Percentiles rank a stretch among this genome's conserved stretches.
Evolutionary conservation across 164 flowering plant genomes (phyloP).

Genomic region (Houttuynia cordata): DNA sequence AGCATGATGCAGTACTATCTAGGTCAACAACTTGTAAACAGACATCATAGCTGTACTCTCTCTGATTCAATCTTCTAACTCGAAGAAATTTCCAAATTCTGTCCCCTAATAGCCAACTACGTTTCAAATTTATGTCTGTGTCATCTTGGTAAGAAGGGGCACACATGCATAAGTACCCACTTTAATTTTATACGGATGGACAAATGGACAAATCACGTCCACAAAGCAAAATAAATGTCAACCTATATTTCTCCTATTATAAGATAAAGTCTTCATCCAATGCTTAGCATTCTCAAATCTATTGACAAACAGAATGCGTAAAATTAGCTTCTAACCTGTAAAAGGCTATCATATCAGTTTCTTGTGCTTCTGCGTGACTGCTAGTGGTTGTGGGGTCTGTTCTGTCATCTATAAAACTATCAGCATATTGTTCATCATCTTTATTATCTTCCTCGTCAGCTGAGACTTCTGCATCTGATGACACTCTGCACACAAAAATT

Average conservation of each 20-base stretch:
- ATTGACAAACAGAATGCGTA: neutral
- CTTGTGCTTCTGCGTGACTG: conserved; percentile 36
- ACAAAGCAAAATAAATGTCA: too few species aligned
- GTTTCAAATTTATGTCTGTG: too few species aligned
- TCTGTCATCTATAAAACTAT: conserved; percentile 84
- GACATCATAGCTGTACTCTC: too few species aligned
- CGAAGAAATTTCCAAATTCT: too few species aligned
- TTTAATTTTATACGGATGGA: too few species aligned
- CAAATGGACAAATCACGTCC: too few species aligned
- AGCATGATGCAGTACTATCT: too few species aligned
- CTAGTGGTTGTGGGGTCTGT: conserved; percentile 28
- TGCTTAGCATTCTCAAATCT: neutral
- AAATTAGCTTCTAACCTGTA: conserved; percentile 48
- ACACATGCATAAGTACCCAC: too few species aligned
- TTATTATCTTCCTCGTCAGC: conserved; percentile 58
- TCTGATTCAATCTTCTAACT: too few species aligned
- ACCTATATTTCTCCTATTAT: neutral
- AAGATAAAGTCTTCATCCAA: neutral
- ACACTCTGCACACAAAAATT: conserved; percentile 47
- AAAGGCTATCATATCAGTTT: conserved; percentile 74
- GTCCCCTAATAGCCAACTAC: too few species aligned
- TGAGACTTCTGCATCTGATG: conserved; percentile 51
- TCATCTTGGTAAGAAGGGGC: too few species aligned
- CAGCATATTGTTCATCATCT: conserved; percentile 34
- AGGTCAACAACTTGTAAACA: too few species aligned